These are phyloP conservation scores for Fusarium incarnatum DNA, from an alignment of 2,329 filamentous ascomycete species.

Conservation along the genomic window DNA sequence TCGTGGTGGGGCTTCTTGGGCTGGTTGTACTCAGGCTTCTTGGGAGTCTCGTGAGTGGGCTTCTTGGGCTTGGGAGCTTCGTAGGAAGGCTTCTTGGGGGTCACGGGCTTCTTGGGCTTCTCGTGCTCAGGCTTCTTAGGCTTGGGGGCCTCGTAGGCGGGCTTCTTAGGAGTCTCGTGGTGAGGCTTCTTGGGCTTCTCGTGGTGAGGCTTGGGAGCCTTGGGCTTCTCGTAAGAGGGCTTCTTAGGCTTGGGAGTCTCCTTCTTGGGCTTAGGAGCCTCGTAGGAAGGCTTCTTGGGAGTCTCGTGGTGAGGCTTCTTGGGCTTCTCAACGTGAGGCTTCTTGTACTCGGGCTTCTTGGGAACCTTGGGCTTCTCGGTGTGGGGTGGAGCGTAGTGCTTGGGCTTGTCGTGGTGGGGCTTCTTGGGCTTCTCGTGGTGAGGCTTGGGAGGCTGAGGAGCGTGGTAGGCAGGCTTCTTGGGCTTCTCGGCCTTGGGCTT, in stretches of 20 bases:
- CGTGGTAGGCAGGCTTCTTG: not conserved
- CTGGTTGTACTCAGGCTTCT: not conserved
- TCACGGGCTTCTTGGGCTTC: constrained; percentile 6
- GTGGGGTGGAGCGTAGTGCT: not conserved
- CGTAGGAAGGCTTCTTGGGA: not conserved
- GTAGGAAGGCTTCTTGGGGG: not conserved
- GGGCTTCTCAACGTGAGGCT: not conserved
- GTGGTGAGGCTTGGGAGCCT: constrained; percentile 2
- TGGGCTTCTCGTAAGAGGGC: not conserved
- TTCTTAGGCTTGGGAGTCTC: not conserved
- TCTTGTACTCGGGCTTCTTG: not conserved
- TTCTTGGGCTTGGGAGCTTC: not conserved
- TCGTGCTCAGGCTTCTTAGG: not conserved
- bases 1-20: not conserved
- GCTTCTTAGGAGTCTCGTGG: no score
- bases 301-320: not conserved
- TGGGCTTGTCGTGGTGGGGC: not conserved
- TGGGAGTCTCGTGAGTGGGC: not conserved
- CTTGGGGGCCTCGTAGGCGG: not conserved
- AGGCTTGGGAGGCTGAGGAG: constrained; percentile 1
- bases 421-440: constrained; percentile 17
- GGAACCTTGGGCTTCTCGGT: not conserved
- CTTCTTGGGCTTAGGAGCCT: not conserved
- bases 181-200: not conserved
- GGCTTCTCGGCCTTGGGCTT: constrained; percentile 12